Evolutionary conservation across 2,329 filamentous ascomycete genomes (phyloP), one percentile per base, ranked within the genome.

Genomic region (Sporothrix humicola): DNA sequence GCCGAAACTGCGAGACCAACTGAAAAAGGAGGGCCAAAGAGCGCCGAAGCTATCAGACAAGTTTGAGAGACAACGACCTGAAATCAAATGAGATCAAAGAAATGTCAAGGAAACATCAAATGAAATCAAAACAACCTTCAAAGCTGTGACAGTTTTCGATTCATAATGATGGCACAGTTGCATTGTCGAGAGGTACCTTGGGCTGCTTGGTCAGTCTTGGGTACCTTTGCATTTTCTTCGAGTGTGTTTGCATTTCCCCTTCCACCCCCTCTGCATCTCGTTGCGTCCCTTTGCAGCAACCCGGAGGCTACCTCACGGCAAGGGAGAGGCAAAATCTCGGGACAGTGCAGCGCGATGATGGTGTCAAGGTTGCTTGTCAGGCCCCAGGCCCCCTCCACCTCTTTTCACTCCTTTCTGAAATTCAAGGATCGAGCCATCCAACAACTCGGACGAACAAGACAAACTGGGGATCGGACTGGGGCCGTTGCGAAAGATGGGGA

Each of bases 291-390:
- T 26, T 56, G 20, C n/a, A 23, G 52, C 23, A 13, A 26, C 20
- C 31, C 31, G 31, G 7, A 6, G 31, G 31, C 31, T 6, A 37
- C 31, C 31, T 37, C 7, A 37, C 7, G 31, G 31, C 31, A 37
- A 37, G 31, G 31, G 4, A 37, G 31, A 42, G 58, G 31, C 42
- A n/a, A 26, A 6, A 37, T 37, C 10, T 66, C 61, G 61, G 61
- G 42, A 66, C 61, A 66, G 61, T 17, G 61, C 42, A 66, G 61
- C 20, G 61, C 61, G 61, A 66, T 26, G 61, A 66, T 46, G 61
- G 61, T 66, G 61, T 46, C 37, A 3, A 15, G 20, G 61, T n/a
- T 44, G 15, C 8, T n/a, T 52, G 52, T 56, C n/a, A 23, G n/a
- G 6, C 7, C 10, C 9, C 52, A 12, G 31, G 59, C 8, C 37